Evolutionary conservation across 208 protist genomes (phyloP).

Genomic region (Wallacemonas rigidus): DNA sequence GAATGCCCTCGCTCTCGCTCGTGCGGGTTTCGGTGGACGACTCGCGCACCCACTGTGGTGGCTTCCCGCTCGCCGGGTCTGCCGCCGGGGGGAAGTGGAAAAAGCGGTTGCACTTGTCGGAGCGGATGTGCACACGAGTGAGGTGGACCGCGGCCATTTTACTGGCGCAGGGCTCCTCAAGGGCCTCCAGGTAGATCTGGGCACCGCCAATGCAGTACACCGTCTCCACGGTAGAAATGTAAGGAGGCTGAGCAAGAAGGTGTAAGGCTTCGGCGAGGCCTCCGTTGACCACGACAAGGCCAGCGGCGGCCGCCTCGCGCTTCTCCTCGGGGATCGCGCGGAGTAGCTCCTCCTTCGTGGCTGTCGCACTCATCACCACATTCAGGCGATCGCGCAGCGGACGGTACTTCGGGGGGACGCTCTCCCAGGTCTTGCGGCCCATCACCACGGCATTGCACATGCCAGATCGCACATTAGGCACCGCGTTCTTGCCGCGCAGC

Average conservation of each 20-base stretch:
- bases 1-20: slow-evolving; percentile 19
- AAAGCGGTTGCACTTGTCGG: slow-evolving; percentile 51
- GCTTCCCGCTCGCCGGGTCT: neutral
- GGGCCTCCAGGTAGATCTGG: slow-evolving; percentile 80
- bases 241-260: slow-evolving; percentile 53
- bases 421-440: slow-evolving; percentile 97
- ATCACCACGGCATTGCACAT: slow-evolving; percentile 96
- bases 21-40: slow-evolving; percentile 34
- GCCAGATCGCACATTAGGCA: slow-evolving; percentile 12
- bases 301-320: slow-evolving; percentile 38
- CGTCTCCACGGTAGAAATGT: slow-evolving; percentile 68
- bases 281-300: slow-evolving; percentile 59
- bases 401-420: slow-evolving; percentile 88
- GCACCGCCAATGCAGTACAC: slow-evolving; percentile 95
- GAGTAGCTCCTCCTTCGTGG: slow-evolving; percentile 51
- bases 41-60: slow-evolving; percentile 46
- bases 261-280: slow-evolving; percentile 56
- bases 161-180: slow-evolving; percentile 58
- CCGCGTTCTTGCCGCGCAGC: slow-evolving; percentile 64
- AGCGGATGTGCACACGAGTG: slow-evolving; percentile 56
- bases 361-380: slow-evolving; percentile 83
- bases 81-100: slow-evolving; percentile 53
- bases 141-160: slow-evolving; percentile 70
- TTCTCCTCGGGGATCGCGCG: slow-evolving; percentile 43
- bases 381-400: slow-evolving; percentile 92